Base-by-base conservation (phyloP, 768 basidiomycete species). In the Boletus pseudopeckii region DNA sequence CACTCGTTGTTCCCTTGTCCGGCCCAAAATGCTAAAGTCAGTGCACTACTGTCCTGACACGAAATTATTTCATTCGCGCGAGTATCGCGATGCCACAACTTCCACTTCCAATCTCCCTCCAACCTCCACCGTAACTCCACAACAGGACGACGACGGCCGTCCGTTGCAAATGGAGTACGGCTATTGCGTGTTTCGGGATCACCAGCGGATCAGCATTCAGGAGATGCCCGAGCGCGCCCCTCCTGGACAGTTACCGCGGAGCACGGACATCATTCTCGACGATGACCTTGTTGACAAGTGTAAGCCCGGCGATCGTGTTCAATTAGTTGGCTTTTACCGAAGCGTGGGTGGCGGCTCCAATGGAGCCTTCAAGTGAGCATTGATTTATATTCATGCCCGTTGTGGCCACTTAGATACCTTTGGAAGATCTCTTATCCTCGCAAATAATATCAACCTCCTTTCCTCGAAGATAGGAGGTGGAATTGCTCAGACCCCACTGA, bases 201-300 rank as follows among this genome's bases (percentile, higher is more conserved):
- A 98, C 71, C 97, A 99, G 72, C 85, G 93, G 59, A 91, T 98
- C 67, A 93, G 86, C 70, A 98, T 99, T 57, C 97, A 99, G 74
- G 97, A 99, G 68, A 98, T 99, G 96, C 97, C 97, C 3, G 97
- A 99, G 73, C 85, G 97, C 22, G 95, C 97, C 14, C 97, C 97
- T 24, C 90, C 97, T 41, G 97, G 97, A 28, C 96, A 98, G 71
- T 78, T 99, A 28, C 97, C 97, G 42, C 81, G 97, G 45, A 95
- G 94, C 64, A 94, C 93, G 34, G 97, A 99, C 70, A 88, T 98
- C 48, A 90, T 98, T 42, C 73, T 98, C 58, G 96, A 97, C 61
- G 95, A 97, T 58, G 97, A 99, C 70, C 76, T 98, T 46, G 97
- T 99, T 32, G 97, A 99, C 73, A 87, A 84, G 65, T 97, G 93